Evolutionary conservation across 768 basidiomycete genomes (phyloP).

Genomic region (Tricholomella constricta): DNA sequence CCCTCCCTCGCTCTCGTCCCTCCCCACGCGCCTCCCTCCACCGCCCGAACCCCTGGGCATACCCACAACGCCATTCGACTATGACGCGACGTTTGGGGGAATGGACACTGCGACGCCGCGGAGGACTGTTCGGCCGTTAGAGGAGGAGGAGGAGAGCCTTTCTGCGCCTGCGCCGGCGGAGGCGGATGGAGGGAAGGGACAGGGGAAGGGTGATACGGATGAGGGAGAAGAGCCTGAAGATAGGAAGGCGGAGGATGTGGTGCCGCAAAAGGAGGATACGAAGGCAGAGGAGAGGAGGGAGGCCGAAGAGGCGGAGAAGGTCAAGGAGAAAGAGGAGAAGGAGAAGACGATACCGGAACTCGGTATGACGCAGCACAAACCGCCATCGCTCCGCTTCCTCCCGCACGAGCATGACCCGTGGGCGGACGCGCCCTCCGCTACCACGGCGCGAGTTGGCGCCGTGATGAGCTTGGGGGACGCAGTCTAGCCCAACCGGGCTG

Average conservation of each 20-base stretch:
- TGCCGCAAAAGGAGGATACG: neutral
- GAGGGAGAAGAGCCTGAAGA: neutral
- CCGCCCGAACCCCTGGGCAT: constrained; percentile 5
- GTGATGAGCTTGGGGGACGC: neutral
- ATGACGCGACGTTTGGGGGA: neutral
- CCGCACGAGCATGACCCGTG: constrained; percentile 3
- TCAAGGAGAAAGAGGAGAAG: neutral
- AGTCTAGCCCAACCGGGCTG: too few species aligned
- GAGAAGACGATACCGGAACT: neutral
- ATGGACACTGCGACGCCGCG: neutral
- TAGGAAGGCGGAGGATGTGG: neutral
- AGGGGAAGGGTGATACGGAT: too few species aligned
- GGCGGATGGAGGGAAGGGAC: too few species aligned
- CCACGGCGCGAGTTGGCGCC: neutral
- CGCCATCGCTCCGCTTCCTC: neutral
- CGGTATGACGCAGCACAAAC: neutral
- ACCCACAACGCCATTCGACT: constrained; percentile 11
- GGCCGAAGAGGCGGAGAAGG: neutral
- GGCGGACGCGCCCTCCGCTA: constrained; percentile 1
- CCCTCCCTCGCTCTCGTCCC: constrained; percentile 1
- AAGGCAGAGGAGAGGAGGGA: neutral
- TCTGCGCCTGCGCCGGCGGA: neutral
- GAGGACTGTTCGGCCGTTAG: neutral
- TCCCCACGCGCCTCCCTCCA: neutral
- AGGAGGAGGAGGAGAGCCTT: neutral